Base-by-base conservation (phyloP, 768 basidiomycete species). In the Daedaleopsis sinensis region DNA sequence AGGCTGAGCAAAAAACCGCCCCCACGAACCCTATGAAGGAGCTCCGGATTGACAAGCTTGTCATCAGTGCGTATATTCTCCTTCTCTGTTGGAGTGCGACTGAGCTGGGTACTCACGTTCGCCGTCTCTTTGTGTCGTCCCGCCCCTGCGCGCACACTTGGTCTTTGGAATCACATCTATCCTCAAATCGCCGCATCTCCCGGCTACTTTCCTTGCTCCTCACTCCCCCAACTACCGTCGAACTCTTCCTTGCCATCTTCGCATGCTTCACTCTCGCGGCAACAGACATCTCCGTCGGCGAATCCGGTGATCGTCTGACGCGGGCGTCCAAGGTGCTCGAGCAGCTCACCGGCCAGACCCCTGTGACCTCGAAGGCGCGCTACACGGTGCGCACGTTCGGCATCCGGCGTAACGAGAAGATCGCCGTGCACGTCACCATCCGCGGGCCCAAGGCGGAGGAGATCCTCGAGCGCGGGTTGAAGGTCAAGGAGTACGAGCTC, bases 341-440 rank as follows among this genome's bases (percentile, higher is more conserved):
- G 80, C 96, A 99, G 80, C 90, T 99, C 65, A 99, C 96, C 70
- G 96, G 96, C 71, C 96, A 99, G 84, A 93, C 96, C 51, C 96
- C 96, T 74, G 96, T 99, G 71, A 97, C 96, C 69, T 98, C 96
- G 76, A 99, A 98, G 86, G 97, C 96, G 65, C 93, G 97, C 69
- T 98, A 96, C 90, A 98, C 97, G 74, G 94, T 98, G 79, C 95
- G 96, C 70, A 91, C 92, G 52, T 99, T 99, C 82, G 91, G 93
- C 73, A 99, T 99, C 85, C 92, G 97, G 77, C 93, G 97, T 82
- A 99, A 99, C 84, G 96, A 99, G 82, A 99, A 99, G 87, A 99
- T 98, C 76, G 96, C 96, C 52, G 93, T 93, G 67, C 94, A 96
- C 79, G 94, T 96, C 72, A 99, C 96, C 75, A 97, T 99, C 81